Evolutionary conservation across 306 rosid species (phyloP).

Genomic region (Gleditsia sinensis): DNA sequence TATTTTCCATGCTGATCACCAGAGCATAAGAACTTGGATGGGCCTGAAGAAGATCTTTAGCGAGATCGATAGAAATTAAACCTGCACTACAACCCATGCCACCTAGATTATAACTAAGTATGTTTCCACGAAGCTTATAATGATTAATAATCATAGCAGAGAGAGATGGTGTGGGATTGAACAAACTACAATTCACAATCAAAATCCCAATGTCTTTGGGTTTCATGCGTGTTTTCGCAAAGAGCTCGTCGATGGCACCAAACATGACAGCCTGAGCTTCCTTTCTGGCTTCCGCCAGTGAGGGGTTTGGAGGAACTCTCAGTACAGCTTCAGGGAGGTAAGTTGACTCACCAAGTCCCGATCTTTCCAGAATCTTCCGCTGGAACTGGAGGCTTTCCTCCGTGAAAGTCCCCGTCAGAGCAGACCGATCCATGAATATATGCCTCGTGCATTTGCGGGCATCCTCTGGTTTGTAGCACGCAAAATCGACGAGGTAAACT

Average conservation of each 20-base stretch:
- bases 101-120: slow-evolving; percentile 56
- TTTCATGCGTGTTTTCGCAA: slow-evolving; percentile 50
- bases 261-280: slow-evolving; percentile 65
- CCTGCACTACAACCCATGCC: slow-evolving; percentile 83
- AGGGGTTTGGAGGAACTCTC: slow-evolving; percentile 59
- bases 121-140: slow-evolving; percentile 62
- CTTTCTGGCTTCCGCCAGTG: slow-evolving; percentile 62
- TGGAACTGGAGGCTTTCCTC: slow-evolving; percentile 55
- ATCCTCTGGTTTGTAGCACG: slow-evolving; percentile 64
- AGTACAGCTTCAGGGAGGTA: slow-evolving; percentile 65
- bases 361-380: slow-evolving; percentile 58
- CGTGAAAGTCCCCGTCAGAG: slow-evolving; percentile 45
- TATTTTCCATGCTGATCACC: slow-evolving; percentile 68
- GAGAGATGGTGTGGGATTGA: slow-evolving; percentile 66
- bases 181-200: slow-evolving; percentile 69
- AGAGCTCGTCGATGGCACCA: slow-evolving; percentile 62
- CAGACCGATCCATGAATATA: slow-evolving; percentile 52
- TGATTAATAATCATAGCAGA: slow-evolving; percentile 65
- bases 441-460: slow-evolving; percentile 57
- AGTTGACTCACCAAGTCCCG: slow-evolving; percentile 67
- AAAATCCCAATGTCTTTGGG: slow-evolving; percentile 63
- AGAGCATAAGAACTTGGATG: slow-evolving; percentile 64
- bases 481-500: slow-evolving; percentile 61
- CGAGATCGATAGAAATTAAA: slow-evolving; percentile 64
- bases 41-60: slow-evolving; percentile 63